A percentile compares a stretch with the other conserved stretches of the same genome.
Evolutionary conservation across 352 stramenopile species (phyloP).

Genomic region (Halophytophthora batemanensis): DNA sequence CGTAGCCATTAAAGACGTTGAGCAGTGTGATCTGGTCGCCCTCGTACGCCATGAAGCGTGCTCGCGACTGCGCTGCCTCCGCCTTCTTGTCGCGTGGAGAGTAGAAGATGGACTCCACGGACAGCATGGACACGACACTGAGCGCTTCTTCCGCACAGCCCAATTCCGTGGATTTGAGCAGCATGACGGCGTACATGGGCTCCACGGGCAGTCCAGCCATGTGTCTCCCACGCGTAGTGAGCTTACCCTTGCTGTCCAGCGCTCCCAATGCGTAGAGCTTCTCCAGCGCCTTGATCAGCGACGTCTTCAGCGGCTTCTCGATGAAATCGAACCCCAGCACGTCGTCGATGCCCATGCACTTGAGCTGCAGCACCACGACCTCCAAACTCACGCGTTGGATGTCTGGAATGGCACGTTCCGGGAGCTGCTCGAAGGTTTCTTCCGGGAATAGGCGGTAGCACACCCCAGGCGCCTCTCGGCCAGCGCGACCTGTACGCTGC

Average conservation of each 20-base stretch:
- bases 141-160: constrained; percentile 81
- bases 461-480: constrained; percentile 75
- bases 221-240: constrained; percentile 71
- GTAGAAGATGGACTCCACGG: constrained; percentile 89
- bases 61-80: constrained; percentile 73
- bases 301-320: constrained; percentile 74
- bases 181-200: constrained; percentile 88
- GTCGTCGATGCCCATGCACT: constrained; percentile 83
- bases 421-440: constrained; percentile 81
- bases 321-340: constrained; percentile 89
- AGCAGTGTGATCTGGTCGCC: constrained; percentile 84
- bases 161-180: constrained; percentile 77
- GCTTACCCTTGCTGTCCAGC: constrained; percentile 53
- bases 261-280: constrained; percentile 78
- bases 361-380: constrained; percentile 82
- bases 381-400: constrained; percentile 87
- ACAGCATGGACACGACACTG: constrained; percentile 88
- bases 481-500: constrained; percentile 88
- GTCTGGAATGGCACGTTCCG: constrained; percentile 70
- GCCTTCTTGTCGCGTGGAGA: constrained; percentile 83
- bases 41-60: constrained; percentile 77
- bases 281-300: constrained; percentile 78
- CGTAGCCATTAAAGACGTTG: constrained; percentile 80
- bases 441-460: constrained; percentile 86
- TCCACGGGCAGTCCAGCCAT: constrained; percentile 88